Evolutionary conservation across 371 early-diverging fungal genomes (phyloP).

Genomic region (Syncephalastrum sp.): DNA sequence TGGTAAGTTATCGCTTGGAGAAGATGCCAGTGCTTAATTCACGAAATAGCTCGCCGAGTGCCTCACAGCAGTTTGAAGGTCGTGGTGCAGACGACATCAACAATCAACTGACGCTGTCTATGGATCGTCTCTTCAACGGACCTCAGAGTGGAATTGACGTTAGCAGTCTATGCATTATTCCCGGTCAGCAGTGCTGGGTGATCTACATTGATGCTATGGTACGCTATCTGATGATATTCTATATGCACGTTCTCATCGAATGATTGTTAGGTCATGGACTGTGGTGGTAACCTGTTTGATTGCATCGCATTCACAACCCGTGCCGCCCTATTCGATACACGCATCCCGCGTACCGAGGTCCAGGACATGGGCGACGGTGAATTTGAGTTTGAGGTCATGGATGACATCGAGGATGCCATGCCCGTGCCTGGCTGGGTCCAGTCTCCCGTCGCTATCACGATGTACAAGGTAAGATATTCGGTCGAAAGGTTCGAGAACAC

Average conservation of each 20-base stretch:
- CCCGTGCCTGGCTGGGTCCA: slow-evolving; percentile 72
- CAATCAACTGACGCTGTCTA: slow-evolving; percentile 75
- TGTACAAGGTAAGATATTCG: slow-evolving; percentile 64
- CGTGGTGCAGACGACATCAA: slow-evolving; percentile 83
- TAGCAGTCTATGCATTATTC: slow-evolving; percentile 83
- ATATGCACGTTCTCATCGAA: background rate
- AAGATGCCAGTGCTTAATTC: background rate
- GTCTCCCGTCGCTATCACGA: slow-evolving; percentile 80
- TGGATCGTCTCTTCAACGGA: slow-evolving; percentile 79
- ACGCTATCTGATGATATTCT: slow-evolving; percentile 13
- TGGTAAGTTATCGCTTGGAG: slow-evolving; percentile 48
- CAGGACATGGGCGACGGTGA: slow-evolving; percentile 72
- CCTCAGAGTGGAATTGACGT: slow-evolving; percentile 85
- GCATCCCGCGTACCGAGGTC: slow-evolving; percentile 79
- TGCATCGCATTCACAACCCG: slow-evolving; percentile 80
- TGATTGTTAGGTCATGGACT: slow-evolving; percentile 70
- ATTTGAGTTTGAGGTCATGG: slow-evolving; percentile 86
- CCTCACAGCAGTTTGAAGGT: slow-evolving; percentile 79
- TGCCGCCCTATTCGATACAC: slow-evolving; percentile 84
- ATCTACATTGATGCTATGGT: slow-evolving; percentile 90
- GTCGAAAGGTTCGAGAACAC: background rate
- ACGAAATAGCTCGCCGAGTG: slow-evolving; percentile 67
- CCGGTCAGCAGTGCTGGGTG: slow-evolving; percentile 87
- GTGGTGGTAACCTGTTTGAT: slow-evolving; percentile 87
- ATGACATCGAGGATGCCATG: slow-evolving; percentile 83